phyloP scores from a whole-genome alignment of 257 asterid species.

The Rehmannia glutinosa region DNA sequence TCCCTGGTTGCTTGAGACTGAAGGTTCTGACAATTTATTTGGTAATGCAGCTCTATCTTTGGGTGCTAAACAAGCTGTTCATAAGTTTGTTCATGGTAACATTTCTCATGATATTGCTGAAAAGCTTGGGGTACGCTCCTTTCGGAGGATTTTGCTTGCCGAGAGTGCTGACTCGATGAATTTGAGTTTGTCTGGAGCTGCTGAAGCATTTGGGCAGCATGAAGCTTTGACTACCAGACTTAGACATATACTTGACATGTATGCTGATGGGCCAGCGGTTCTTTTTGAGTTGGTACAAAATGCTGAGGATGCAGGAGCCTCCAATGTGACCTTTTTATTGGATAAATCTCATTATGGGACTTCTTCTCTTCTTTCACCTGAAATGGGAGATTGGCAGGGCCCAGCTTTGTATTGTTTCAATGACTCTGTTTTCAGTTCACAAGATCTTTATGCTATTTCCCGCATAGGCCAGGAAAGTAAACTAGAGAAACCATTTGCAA shows the following conservation, averaged over 20 bases:
- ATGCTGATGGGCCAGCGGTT: slow-evolving; percentile 95
- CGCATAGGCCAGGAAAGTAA: slow-evolving; percentile 98
- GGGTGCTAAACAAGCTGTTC: slow-evolving; percentile 57
- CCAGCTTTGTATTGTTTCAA: slow-evolving; percentile 97
- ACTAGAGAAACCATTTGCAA: slow-evolving; percentile 93
- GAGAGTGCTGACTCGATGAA: slow-evolving; percentile 98
- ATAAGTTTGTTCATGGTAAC: slow-evolving; percentile 79
- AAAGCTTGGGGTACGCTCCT: slow-evolving; percentile 91
- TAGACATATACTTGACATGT: slow-evolving; percentile 95
- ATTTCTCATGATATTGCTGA: slow-evolving; percentile 97
- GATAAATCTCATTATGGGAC: slow-evolving; percentile 93
- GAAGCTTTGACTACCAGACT: slow-evolving; percentile 95
- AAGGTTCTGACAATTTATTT: slow-evolving; percentile 51
- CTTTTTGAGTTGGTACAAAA: slow-evolving; percentile 95
- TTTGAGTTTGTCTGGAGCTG: slow-evolving; percentile 93
- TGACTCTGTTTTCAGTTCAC: slow-evolving; percentile 91
- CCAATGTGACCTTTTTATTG: slow-evolving; percentile 74
- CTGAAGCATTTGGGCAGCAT: slow-evolving; percentile 99
- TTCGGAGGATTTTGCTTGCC: slow-evolving; percentile 86
- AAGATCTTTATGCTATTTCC: slow-evolving; percentile 93
- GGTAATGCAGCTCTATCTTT: slow-evolving; percentile 46
- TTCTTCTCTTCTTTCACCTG: slow-evolving; percentile 93
- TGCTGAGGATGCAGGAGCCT: slow-evolving; percentile 98
- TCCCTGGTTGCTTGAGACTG: slow-evolving; percentile 91
- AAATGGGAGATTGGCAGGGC: slow-evolving; percentile 99